A percentile compares a stretch with the other conserved stretches of the same genome.
Conservation (phyloP, 495 filamentous ascomycete genomes). For the Entonaema liquescens region DNA sequence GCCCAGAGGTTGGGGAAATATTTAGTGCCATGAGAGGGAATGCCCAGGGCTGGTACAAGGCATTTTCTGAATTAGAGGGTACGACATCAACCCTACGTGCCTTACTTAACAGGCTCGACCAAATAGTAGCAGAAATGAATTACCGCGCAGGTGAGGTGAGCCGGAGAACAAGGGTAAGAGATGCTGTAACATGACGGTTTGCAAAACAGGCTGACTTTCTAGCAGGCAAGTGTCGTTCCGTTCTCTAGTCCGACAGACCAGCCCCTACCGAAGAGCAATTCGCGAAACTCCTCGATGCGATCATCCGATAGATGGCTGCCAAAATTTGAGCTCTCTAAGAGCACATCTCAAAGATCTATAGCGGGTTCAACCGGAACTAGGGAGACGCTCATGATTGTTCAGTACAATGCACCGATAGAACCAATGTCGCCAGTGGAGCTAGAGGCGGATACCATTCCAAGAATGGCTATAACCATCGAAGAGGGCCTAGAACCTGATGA, state of each 20-base stretch:
- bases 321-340: conserved; percentile 28
- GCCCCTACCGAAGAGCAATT: conserved; percentile 30
- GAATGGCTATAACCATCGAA: conserved; percentile 14
- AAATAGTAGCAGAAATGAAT: conserved; percentile 80
- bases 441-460: conserved; percentile 29
- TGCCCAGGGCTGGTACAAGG: conserved; percentile 83
- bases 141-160: conserved; percentile 76
- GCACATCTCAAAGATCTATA: conserved; percentile 23
- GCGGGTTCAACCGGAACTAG: conserved; percentile 27
- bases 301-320: conserved; percentile 29
- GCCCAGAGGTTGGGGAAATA: conserved; percentile 66
- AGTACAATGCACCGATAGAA: conserved; percentile 31
- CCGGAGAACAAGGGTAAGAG: conserved; percentile 64
- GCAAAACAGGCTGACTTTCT: conserved; percentile 15
- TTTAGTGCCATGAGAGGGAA: conserved; percentile 86
- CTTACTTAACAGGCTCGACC: conserved; percentile 68
- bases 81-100: conserved; percentile 69
- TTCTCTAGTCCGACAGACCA: conserved; percentile 29
- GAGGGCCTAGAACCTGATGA: conserved; percentile 29
- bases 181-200: background rate
- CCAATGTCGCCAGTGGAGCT: conserved; percentile 31
- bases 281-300: conserved; percentile 22
- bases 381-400: conserved; percentile 36
- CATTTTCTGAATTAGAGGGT: conserved; percentile 72
- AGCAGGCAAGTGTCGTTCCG: conserved; percentile 30